Evolutionary conservation across 2,329 filamentous ascomycete species (phyloP).

Genomic region (Colletotrichum lindemuthianum): DNA sequence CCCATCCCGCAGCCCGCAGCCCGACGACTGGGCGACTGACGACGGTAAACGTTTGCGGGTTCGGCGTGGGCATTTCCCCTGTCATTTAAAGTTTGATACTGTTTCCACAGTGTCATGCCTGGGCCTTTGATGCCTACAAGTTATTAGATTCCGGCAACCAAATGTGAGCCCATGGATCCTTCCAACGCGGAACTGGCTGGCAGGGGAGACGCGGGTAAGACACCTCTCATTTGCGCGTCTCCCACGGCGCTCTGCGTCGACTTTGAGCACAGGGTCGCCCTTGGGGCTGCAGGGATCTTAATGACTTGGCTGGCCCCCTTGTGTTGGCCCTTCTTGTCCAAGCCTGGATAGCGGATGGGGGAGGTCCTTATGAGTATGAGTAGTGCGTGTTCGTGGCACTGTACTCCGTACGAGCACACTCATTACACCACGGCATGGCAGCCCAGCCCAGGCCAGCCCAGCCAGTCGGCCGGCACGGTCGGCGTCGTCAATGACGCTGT

Average conservation of each 20-base stretch:
- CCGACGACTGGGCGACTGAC: slow-evolving; percentile 23
- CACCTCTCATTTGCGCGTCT: slow-evolving; percentile 24
- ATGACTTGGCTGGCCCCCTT: slow-evolving; percentile 25
- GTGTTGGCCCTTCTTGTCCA: background rate
- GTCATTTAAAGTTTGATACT: slow-evolving; percentile 8
- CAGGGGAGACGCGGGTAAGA: slow-evolving; percentile 33
- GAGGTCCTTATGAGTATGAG: background rate
- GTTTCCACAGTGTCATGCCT: slow-evolving; percentile 28
- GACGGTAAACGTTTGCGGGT: slow-evolving; percentile 21
- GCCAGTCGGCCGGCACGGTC: slow-evolving; percentile 29
- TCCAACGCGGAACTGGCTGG: slow-evolving; percentile 5
- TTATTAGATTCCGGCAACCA: slow-evolving; percentile 23
- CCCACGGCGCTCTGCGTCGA: slow-evolving; percentile 10
- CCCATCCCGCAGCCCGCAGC: slow-evolving; percentile 1
- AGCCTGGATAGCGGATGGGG: slow-evolving; percentile 2
- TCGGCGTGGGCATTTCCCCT: slow-evolving; percentile 14
- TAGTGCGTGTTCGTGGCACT: too few relatives aligned
- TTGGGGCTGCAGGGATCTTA: slow-evolving; percentile 30
- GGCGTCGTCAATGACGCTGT: slow-evolving; percentile 31
- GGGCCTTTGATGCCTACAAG: slow-evolving; percentile 16
- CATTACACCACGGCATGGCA: too few relatives aligned
- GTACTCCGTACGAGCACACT: too few relatives aligned
- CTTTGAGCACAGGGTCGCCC: slow-evolving; percentile 10
- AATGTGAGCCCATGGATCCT: slow-evolving; percentile 2
- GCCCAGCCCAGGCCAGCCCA: slow-evolving; percentile 9